Evolutionary conservation across 805 yeast genomes (phyloP).

Genomic region (Ogataea pilisensis): DNA sequence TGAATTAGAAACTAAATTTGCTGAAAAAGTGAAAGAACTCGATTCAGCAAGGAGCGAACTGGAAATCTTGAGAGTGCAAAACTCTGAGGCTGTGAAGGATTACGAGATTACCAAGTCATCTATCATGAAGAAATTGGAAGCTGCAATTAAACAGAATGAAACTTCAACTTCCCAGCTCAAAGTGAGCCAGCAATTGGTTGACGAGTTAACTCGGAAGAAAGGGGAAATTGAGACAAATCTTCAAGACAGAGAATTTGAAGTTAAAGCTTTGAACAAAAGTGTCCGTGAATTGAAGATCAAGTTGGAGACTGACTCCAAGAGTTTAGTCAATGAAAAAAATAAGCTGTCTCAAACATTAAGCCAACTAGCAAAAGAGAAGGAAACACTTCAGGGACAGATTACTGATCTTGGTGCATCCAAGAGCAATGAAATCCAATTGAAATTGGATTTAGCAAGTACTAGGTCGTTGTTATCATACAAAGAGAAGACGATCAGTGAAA

Average conservation of each 20-base stretch:
- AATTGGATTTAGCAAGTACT: conserved; percentile 45
- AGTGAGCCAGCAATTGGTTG: conserved; percentile 3
- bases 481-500: conserved; percentile 38
- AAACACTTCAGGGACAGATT: conserved; percentile 16
- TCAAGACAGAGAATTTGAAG: conserved; percentile 15
- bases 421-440: conserved; percentile 40
- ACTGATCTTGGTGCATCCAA: conserved; percentile 38
- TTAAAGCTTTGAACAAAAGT: conserved; percentile 14
- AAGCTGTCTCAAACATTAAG: conserved; percentile 29
- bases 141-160: conserved; percentile 12
- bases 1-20: conserved; percentile 1
- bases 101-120: conserved; percentile 29
- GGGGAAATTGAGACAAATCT: conserved; percentile 16
- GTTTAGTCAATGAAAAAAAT: conserved; percentile 26
- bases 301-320: conserved; percentile 21
- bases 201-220: conserved; percentile 3
- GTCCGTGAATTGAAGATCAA: conserved; percentile 15
- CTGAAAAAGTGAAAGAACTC: conserved; percentile 17
- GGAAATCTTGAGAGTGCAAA: conserved; percentile 33
- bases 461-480: conserved; percentile 43
- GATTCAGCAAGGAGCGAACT: conserved; percentile 17
- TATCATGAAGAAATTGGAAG: conserved; percentile 23
- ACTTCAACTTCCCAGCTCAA: conserved; percentile 6
- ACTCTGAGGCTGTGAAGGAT: conserved; percentile 33
- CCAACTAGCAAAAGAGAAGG: conserved; percentile 35